Evolutionary conservation across 1,284 basidiomycete species (phyloP).

Genomic region (Cutaneotrichosporon spelunceum): DNA sequence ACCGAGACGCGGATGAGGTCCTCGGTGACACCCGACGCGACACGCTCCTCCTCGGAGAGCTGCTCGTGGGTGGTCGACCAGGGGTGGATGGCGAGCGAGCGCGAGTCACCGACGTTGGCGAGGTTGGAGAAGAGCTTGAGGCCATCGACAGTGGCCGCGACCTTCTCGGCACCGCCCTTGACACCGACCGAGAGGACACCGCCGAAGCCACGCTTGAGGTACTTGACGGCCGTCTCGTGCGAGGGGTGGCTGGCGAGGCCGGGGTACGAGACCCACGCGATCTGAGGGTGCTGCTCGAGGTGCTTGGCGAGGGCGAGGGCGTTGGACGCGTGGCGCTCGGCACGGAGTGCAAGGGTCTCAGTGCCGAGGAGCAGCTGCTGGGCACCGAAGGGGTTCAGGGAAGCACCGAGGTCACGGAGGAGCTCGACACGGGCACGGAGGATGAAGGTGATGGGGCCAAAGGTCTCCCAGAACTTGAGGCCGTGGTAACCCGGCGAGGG

Average conservation of each 20-base stretch:
- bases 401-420: conserved; percentile 72
- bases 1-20: conserved; percentile 74
- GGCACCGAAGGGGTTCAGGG: conserved; percentile 74
- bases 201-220: conserved; percentile 64
- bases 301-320: conserved; percentile 53
- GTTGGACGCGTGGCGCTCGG: conserved; percentile 34
- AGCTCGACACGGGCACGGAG: conserved; percentile 56
- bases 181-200: conserved; percentile 80
- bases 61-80: conserved; percentile 68
- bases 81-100: conserved; percentile 79
- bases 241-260: conserved; percentile 66
- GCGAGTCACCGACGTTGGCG: conserved; percentile 73
- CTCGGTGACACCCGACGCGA: conserved; percentile 68
- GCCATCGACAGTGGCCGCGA: conserved; percentile 68
- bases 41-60: conserved; percentile 60
- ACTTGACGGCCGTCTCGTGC: conserved; percentile 60
- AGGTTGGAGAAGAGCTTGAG: conserved; percentile 71
- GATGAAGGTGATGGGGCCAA: conserved; percentile 55
- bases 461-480: conserved; percentile 67
- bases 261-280: conserved; percentile 79
- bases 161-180: conserved; percentile 62
- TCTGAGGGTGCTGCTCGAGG: conserved; percentile 58
- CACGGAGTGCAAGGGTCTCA: conserved; percentile 78
- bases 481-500: conserved; percentile 84
- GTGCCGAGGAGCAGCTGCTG: conserved; percentile 82